Conservation (phyloP, 306 rosid genomes). For the Prunus mume region DNA sequence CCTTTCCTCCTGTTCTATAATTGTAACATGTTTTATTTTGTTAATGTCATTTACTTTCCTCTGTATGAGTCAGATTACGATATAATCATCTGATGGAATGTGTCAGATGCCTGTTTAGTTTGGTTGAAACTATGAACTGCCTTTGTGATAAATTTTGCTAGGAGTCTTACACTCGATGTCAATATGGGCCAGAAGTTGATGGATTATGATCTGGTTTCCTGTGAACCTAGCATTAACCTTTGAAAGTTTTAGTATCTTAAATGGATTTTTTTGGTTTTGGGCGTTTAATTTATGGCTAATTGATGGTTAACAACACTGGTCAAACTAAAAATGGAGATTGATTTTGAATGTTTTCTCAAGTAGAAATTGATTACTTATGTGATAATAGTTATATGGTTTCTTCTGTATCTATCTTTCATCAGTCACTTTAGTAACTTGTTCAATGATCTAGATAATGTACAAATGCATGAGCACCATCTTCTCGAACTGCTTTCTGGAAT, state of each 20-base stretch:
- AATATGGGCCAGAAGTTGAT: not conserved
- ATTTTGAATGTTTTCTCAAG: not conserved
- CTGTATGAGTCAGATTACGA: not conserved
- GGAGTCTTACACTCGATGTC: not conserved
- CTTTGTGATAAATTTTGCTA: not conserved
- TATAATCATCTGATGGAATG: not conserved
- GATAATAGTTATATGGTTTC: not conserved
- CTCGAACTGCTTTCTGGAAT: conserved; percentile 76
- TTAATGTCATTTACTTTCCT: not conserved
- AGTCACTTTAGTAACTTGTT: conserved; percentile 14
- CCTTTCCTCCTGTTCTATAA: conserved; percentile 8
- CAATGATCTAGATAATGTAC: conserved; percentile 56
- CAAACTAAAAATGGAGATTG: no score
- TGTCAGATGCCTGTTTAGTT: not conserved
- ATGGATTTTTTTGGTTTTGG: not conserved
- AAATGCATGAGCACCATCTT: conserved; percentile 79
- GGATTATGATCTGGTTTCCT: not conserved
- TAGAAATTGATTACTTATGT: not conserved
- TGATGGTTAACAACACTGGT: no score
- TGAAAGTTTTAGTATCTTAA: not conserved
- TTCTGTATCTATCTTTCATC: not conserved
- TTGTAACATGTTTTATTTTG: conserved; percentile 7
- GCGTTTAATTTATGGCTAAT: no score
- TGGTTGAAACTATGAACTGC: not conserved
- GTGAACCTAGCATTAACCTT: not conserved